Percentiles rank a stretch among this genome's conserved stretches.
phyloP scores from a whole-genome alignment of 805 yeast species.

The Kregervanrija fluxuum region DNA sequence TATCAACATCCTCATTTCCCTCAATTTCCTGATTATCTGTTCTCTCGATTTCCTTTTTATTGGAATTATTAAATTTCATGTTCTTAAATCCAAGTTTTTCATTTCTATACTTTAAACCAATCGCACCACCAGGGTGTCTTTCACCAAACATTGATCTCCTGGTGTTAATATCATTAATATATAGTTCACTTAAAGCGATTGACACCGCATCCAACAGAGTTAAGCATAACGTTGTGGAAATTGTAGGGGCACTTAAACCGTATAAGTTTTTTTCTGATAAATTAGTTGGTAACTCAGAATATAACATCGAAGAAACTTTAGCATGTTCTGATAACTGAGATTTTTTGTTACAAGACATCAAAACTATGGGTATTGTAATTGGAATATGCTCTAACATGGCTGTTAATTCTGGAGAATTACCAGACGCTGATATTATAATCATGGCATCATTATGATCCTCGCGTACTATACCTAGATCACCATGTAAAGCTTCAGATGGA shows the following conservation, averaged over 20 bases:
- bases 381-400: constrained; percentile 53
- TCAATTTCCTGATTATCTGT: background rate
- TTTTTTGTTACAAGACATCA: constrained; percentile 56
- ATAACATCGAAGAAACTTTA: constrained; percentile 44
- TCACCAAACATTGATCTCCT: constrained; percentile 55
- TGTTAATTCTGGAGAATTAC: constrained; percentile 72
- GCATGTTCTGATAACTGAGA: constrained; percentile 48
- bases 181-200: constrained; percentile 63
- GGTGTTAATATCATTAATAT: constrained; percentile 45
- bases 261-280: constrained; percentile 57
- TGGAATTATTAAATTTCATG: background rate
- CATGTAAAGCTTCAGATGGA: constrained; percentile 86
- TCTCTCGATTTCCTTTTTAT: constrained; percentile 5
- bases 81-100: background rate
- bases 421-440: constrained; percentile 69
- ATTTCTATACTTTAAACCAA: constrained; percentile 43
- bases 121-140: constrained; percentile 89
- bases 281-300: constrained; percentile 53
- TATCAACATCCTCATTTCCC: constrained; percentile 9
- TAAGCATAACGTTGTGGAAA: constrained; percentile 70
- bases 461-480: constrained; percentile 71
- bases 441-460: constrained; percentile 49
- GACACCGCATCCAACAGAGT: constrained; percentile 74
- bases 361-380: constrained; percentile 42
- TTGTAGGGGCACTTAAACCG: constrained; percentile 84